A percentile compares a stretch with the other conserved stretches of the same genome.
Conservation (phyloP, 441 rosid genomes). For the Euphorbia schlechtendalii region DNA sequence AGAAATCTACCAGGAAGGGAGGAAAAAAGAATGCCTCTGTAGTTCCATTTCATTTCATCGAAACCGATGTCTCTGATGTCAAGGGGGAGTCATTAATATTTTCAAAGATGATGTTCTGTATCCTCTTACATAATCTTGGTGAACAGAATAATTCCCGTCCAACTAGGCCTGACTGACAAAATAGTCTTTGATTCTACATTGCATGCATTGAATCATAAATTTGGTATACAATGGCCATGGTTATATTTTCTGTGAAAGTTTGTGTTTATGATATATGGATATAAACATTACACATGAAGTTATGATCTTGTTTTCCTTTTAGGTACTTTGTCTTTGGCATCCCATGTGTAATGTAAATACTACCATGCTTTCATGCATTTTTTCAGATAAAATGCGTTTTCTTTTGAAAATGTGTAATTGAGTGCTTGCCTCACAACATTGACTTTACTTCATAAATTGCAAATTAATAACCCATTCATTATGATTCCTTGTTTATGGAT, state of each 20-base stretch:
- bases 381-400: not conserved
- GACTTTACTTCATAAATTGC: not conserved
- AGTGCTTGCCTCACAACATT: not conserved
- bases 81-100: slow-evolving; percentile 78
- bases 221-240: not conserved
- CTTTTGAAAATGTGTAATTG: not conserved
- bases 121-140: slow-evolving; percentile 39
- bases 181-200: not conserved
- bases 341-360: not conserved
- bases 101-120: slow-evolving; percentile 82
- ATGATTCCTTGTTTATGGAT: not conserved
- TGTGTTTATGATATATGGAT: not conserved
- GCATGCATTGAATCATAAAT: not conserved
- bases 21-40: slow-evolving; percentile 49
- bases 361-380: not conserved
- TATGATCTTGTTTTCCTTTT: not conserved
- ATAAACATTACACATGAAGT: not conserved
- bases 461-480: not conserved
- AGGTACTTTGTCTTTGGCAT: not conserved
- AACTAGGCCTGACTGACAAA: slow-evolving; percentile 1
- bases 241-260: not conserved
- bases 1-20: slow-evolving; percentile 42
- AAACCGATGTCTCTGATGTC: slow-evolving; percentile 71
- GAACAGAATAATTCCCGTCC: slow-evolving; percentile 11
- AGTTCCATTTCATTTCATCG: slow-evolving; percentile 80